Percentiles rank a stretch among this genome's conserved stretches.
Conservation (phyloP, 495 filamentous ascomycete species). For the Recurvomyces mirabilis region DNA sequence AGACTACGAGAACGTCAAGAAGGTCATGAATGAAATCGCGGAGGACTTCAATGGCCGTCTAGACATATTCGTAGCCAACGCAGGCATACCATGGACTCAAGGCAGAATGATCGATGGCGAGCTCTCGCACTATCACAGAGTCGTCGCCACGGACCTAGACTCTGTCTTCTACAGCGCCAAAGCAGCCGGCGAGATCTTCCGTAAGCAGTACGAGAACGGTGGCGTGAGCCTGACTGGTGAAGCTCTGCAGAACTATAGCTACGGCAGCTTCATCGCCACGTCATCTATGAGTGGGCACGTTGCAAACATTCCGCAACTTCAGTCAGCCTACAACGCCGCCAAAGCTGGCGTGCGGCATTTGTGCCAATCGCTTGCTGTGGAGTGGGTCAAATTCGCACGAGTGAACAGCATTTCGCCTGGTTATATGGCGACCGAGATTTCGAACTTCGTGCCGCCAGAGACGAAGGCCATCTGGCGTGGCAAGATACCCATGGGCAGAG, state of each 20-base stretch:
- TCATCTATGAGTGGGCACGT: constrained; percentile 78
- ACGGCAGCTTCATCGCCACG: constrained; percentile 64
- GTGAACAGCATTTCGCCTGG: constrained; percentile 76
- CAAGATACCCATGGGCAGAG: constrained; percentile 79
- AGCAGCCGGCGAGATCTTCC: constrained; percentile 62
- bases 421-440: constrained; percentile 79
- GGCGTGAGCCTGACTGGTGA: constrained; percentile 49
- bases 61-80: constrained; percentile 29
- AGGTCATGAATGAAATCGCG: constrained; percentile 19
- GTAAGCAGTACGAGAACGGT: constrained; percentile 52
- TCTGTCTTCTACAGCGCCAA: constrained; percentile 74
- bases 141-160: constrained; percentile 67
- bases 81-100: constrained; percentile 27
- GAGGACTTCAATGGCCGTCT: constrained; percentile 30
- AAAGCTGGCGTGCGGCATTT: constrained; percentile 79
- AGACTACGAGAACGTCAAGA: constrained; percentile 18
- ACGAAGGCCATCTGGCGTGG: constrained; percentile 65
- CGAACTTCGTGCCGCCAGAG: constrained; percentile 56
- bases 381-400: constrained; percentile 78
- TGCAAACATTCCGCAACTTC: constrained; percentile 77
- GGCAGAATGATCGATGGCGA: constrained; percentile 24
- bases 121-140: constrained; percentile 51
- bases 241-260: constrained; percentile 51
- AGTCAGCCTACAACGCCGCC: constrained; percentile 68
- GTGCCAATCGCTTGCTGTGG: constrained; percentile 68